Evolutionary conservation across 2,329 filamentous ascomycete species (phyloP).

Genomic region (Magnaporthales sp.): DNA sequence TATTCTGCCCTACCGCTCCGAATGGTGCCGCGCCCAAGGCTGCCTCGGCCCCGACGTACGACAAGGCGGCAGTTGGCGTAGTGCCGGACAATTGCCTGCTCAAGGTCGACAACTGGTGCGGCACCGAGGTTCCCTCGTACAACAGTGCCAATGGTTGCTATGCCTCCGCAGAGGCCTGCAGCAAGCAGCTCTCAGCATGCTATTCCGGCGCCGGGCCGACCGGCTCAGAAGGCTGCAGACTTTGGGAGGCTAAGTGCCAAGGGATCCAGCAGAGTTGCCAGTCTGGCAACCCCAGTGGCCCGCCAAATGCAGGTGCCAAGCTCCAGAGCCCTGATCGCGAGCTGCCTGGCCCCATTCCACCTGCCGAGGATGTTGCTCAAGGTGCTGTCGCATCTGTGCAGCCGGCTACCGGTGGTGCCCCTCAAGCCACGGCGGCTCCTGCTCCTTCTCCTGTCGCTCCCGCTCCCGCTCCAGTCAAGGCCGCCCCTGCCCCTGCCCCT

Average conservation of each 20-base stretch:
- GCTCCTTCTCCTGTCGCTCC: neutral
- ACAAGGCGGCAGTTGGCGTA: constrained; percentile 29
- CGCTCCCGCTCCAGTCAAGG: neutral
- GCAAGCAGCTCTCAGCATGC: constrained; percentile 49
- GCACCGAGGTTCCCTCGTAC: constrained; percentile 49
- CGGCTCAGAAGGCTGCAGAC: constrained; percentile 48
- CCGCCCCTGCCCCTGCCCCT: neutral
- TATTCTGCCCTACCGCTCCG: constrained; percentile 33
- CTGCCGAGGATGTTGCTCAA: constrained; percentile 2
- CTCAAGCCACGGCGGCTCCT: neutral
- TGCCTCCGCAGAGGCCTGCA: constrained; percentile 46
- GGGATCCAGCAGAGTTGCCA: constrained; percentile 33
- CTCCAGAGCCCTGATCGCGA: constrained; percentile 23
- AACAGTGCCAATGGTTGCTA: constrained; percentile 50
- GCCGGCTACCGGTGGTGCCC: neutral
- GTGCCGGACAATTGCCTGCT: constrained; percentile 49
- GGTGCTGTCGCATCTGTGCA: neutral
- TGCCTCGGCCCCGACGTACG: constrained; percentile 8
- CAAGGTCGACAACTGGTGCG: constrained; percentile 68
- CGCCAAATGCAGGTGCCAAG: constrained; percentile 31
- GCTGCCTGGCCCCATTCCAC: constrained; percentile 25
- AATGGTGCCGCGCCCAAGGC: constrained; percentile 5
- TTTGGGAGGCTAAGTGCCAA: constrained; percentile 55
- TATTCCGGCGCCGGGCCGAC: constrained; percentile 49
- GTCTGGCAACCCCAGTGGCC: constrained; percentile 34